A percentile compares a stretch with the other conserved stretches of the same genome.
phyloP scores from a whole-genome alignment of 768 basidiomycete genomes.

The Tylopilus cervinicoccineus region DNA sequence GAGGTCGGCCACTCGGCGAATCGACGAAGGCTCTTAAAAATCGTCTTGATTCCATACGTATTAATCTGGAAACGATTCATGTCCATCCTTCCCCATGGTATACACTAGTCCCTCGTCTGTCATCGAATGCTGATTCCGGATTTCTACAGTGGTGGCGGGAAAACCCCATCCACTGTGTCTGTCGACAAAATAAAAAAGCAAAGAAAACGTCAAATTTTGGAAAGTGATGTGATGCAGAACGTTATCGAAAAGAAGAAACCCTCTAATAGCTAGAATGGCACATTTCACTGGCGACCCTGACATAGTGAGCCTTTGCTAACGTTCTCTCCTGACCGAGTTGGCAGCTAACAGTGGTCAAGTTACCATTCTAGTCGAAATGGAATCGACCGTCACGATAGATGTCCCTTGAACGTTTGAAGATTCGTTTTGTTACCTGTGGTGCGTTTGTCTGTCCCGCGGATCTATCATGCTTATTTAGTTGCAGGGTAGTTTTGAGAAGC shows the following conservation, averaged over 20 bases:
- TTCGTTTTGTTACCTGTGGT: constrained; percentile 1
- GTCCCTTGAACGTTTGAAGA: neutral
- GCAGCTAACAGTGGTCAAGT: neutral
- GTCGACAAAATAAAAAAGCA: neutral
- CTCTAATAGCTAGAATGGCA: neutral
- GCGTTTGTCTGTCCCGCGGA: neutral
- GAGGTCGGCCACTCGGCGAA: neutral
- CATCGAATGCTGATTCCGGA: neutral
- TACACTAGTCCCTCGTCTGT: neutral
- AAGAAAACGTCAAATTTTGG: neutral
- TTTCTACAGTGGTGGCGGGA: neutral
- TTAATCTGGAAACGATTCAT: constrained; percentile 7
- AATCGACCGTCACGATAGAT: neutral
- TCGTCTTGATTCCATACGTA: constrained; percentile 4
- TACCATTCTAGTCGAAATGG: neutral
- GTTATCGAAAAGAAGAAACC: neutral
- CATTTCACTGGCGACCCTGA: neutral
- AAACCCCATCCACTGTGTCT: neutral
- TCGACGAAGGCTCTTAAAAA: constrained; percentile 7
- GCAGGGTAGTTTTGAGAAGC: constrained; percentile 8
- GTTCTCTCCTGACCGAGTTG: neutral
- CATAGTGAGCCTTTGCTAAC: neutral
- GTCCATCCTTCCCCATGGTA: constrained; percentile 1
- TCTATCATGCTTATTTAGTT: neutral
- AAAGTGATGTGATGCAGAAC: no score